Evolutionary conservation across 192 early-diverging fungal species (phyloP), one percentile per base, ranked within the genome.

Genomic region (Mortierella hygrophila): DNA sequence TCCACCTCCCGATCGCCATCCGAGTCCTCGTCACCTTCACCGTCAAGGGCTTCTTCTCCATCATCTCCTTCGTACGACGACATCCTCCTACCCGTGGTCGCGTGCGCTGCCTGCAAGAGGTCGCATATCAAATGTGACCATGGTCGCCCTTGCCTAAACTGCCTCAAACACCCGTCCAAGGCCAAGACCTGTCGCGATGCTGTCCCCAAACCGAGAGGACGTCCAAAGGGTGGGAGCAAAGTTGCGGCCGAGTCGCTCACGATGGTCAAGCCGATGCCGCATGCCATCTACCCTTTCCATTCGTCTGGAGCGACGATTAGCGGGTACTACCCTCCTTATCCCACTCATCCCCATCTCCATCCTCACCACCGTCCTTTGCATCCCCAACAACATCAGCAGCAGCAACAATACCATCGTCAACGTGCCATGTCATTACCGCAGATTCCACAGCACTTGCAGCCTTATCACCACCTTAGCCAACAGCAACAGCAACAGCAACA

Each of bases 41-140:
- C 72, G 23, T 83, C 76, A 3, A 4, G 32, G 2, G 63, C 72
- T 1, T 74, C 77, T 1, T 70, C 76, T 5, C 72, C 77, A 4
- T 18, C 73, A 42, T 70, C 77, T 0, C 82, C 82, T 1, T 72
- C 46, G 21, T 84, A 71, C 68, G 82, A 84, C 1, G 82, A 84
- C 15, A 42, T 23, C 23, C 68, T 75, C 10, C 4, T 65, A 1
- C 83, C 83, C 6, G 83, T 85, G 7, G 69, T 79, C 6, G 83
- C 83, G 57, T 85, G 83, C 41, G 68, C 57, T 8, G 76, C 70
- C 63, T 85, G 83, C 78, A 85, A 85, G 63, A 63, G 73, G 38
- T 85, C 83, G n/a, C 83, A 85, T 55, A 76, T 85, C 78, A 85
- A 85, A 37, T 85, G 83, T 47, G 83, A 85, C 60, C 77, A 77